Percentiles rank a stretch among this genome's conserved stretches.
These are phyloP conservation scores for Ganoderma lingzhi DNA, from an alignment of 1,284 basidiomycete genomes.

Conservation along the genomic window DNA sequence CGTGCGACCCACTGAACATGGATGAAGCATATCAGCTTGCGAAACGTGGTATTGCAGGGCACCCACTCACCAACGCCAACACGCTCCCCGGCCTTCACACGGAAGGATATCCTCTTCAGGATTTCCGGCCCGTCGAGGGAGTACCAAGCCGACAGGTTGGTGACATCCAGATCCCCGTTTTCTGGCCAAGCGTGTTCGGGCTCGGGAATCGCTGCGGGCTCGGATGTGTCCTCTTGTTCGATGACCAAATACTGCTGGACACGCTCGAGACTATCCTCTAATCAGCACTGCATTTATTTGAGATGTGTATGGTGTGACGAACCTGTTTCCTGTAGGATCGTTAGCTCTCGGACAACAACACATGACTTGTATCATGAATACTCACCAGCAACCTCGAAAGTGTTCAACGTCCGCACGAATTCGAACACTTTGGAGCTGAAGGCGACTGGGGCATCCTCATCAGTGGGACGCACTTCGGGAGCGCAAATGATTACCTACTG, in stretches of 20 bases:
- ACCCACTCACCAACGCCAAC: slow-evolving; percentile 51
- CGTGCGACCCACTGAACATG: slow-evolving; percentile 69
- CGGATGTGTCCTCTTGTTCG: slow-evolving; percentile 68
- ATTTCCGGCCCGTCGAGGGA: slow-evolving; percentile 53
- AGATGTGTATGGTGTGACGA: neutral
- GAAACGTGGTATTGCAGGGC: slow-evolving; percentile 32
- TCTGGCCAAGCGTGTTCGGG: slow-evolving; percentile 69
- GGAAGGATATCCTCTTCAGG: slow-evolving; percentile 54
- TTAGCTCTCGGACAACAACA: neutral
- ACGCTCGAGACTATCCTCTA: slow-evolving; percentile 67
- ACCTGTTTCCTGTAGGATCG: slow-evolving; percentile 55
- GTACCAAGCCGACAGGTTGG: slow-evolving; percentile 67
- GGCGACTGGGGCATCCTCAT: slow-evolving; percentile 44
- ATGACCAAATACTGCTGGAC: slow-evolving; percentile 77
- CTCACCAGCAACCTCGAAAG: slow-evolving; percentile 63
- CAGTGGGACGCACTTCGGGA: neutral
- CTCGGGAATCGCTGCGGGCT: slow-evolving; percentile 37
- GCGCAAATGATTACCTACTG: slow-evolving; percentile 36
- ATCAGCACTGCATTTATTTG: slow-evolving; percentile 3
- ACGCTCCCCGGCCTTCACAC: slow-evolving; percentile 56
- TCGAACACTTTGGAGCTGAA: slow-evolving; percentile 65
- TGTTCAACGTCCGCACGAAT: slow-evolving; percentile 61
- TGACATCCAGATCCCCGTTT: slow-evolving; percentile 69
- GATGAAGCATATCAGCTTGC: slow-evolving; percentile 41
- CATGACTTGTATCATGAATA: slow-evolving; percentile 9